Conservation (phyloP, 2,329 filamentous ascomycete genomes). For the Aspergillus udagawae region DNA sequence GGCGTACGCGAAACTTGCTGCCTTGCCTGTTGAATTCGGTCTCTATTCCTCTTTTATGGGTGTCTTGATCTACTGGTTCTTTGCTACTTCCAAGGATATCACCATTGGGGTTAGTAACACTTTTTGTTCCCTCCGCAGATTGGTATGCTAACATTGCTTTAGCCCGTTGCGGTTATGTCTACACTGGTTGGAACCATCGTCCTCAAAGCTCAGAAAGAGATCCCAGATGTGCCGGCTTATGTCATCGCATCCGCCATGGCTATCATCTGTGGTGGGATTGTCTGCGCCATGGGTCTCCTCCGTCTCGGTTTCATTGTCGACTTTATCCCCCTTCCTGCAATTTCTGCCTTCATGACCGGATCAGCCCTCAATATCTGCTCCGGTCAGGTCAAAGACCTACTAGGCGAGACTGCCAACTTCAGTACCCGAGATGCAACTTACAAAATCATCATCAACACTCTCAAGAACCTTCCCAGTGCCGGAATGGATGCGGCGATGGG, state of each 20-base stretch:
- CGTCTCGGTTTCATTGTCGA: constrained; percentile 88
- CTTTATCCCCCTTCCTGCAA: constrained; percentile 82
- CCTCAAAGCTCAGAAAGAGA: constrained; percentile 52
- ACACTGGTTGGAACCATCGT: constrained; percentile 84
- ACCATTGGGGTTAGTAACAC: constrained; percentile 73
- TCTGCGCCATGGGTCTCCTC: constrained; percentile 72
- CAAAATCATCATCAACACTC: constrained; percentile 73
- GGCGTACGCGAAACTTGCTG: constrained; percentile 85
- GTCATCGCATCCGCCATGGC: constrained; percentile 75
- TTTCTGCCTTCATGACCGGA: constrained; percentile 95
- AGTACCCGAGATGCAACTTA: constrained; percentile 77
- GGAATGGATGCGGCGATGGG: constrained; percentile 83
- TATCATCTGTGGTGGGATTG: constrained; percentile 71
- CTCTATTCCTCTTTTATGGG: constrained; percentile 97
- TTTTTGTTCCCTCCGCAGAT: not conserved
- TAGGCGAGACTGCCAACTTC: constrained; percentile 67
- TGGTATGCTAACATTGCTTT: constrained; percentile 6
- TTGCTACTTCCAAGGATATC: constrained; percentile 97
- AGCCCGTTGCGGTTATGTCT: constrained; percentile 94
- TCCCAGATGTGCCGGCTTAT: constrained; percentile 55
- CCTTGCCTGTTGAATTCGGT: constrained; percentile 76
- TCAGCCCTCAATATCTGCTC: constrained; percentile 84
- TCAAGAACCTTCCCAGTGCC: constrained; percentile 65
- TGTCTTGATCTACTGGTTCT: constrained; percentile 93
- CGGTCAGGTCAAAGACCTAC: constrained; percentile 75